A percentile compares a stretch with the other conserved stretches of the same genome.
Evolutionary conservation across 768 basidiomycete species (phyloP).

Genomic region (Ephemerocybe angulata): DNA sequence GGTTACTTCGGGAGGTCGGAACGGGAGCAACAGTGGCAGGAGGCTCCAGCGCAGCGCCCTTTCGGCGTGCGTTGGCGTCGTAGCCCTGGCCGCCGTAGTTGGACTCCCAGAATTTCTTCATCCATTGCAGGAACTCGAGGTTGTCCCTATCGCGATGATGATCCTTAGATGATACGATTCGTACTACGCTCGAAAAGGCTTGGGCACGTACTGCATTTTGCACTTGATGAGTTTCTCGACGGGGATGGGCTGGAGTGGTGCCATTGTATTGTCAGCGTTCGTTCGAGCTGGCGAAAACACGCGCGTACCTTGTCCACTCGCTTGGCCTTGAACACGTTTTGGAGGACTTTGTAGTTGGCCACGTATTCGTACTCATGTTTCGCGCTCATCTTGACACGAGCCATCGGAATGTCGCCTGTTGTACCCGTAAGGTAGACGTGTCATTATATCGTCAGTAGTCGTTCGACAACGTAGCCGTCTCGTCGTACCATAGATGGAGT

Average conservation of each 20-base stretch:
- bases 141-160: constrained; percentile 64
- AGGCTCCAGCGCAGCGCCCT: constrained; percentile 69
- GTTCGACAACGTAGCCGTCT: not conserved
- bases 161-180: not conserved
- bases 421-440: constrained; percentile 7
- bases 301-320: constrained; percentile 85
- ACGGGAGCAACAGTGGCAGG: constrained; percentile 79
- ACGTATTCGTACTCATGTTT: constrained; percentile 95
- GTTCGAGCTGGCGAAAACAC: not conserved
- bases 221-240: constrained; percentile 95
- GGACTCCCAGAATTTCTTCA: constrained; percentile 92
- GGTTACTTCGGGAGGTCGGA: constrained; percentile 34
- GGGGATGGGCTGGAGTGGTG: constrained; percentile 69
- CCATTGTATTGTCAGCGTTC: not conserved
- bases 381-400: constrained; percentile 91
- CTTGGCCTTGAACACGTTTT: constrained; percentile 86
- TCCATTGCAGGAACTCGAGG: constrained; percentile 97
- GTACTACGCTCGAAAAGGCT: not conserved
- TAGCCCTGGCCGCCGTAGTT: constrained; percentile 88
- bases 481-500: constrained; percentile 84
- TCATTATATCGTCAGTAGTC: constrained; percentile 8
- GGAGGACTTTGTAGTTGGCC: constrained; percentile 93
- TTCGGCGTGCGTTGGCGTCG: constrained; percentile 78
- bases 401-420: constrained; percentile 86
- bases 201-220: constrained; percentile 89